Base-by-base conservation (phyloP, 192 early-diverging fungal species). In the Entrophospora sp. region DNA sequence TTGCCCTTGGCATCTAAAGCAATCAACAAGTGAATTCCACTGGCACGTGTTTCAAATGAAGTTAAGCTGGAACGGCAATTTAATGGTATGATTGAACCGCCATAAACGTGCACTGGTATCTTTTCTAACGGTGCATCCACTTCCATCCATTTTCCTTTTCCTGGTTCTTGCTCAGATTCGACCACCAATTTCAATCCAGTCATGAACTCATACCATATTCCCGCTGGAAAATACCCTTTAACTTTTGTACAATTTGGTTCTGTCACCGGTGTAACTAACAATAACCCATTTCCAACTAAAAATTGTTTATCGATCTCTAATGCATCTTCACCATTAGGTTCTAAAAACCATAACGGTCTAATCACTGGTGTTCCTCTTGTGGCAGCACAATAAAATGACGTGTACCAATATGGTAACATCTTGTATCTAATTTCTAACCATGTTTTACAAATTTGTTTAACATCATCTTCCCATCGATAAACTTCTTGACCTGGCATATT, bases 391-490 rank as follows among this genome's bases (percentile, higher is more conserved):
- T 82, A 72, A 40, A 79, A 81, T 5, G 64, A 31, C 0, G 86
- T 81, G 58, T 89, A 89, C n/a, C 71, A 73, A 58, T 87, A 86
- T 12, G 87, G 82, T 20, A 87, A 38, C 42, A 89, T 51, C 5
- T 67, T 65, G 49, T 89, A 89, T 13, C 87, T 79, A 46, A 83
- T 71, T 25, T 53, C 45, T 28, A 89, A 68, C 0, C 81, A 80
- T 10, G 75, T 75, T 18, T 81, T 73, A 9, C 77, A 63, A 22
- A 80, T 78, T 37, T 83, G 80, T 14, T 83, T 77, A 27, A 86
- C 85, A n/a, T n/a, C n/a, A 9, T 59, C 40, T 24, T 71, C 66
- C 82, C 83, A 86, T 6, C 75, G 49, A 45, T 86, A 88, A 4
- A 80, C 75, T 69, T 89, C 87, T 68, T 88, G 88, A 13, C 75